Base-by-base conservation (phyloP, 768 basidiomycete genomes). In the Boletus rubroflammeus region DNA sequence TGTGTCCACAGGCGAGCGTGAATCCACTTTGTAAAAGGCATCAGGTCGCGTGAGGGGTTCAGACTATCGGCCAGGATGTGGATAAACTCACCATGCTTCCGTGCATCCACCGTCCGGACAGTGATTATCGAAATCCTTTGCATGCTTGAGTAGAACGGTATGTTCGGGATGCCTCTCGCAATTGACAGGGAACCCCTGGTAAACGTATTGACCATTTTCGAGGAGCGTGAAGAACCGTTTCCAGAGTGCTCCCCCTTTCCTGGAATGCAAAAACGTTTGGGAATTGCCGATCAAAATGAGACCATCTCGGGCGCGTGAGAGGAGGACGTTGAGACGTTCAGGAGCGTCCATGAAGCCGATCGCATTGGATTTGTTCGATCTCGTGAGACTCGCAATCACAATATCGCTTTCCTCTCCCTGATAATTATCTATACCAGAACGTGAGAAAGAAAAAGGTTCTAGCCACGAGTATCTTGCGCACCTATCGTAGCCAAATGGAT, bases 361-460 rank as follows among this genome's bases (percentile, higher is more conserved):
- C 55, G 81, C 75, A 47, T 77, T 64, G 1, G 69, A 60, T 0
- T 69, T 9, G 55, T 88, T 87, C 62, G 84, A 85, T 39, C 86
- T 65, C 0, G 83, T 84, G 14, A 88, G 67, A 6, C 78, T 81
- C 6, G 75, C 73, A 28, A 88, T 69, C 19, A 88, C 84, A 47
- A 88, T 82, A 25, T 86, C 77, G 50, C 82, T 81, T 63, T 88
- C 86, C 60, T 88, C 86, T 10, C 86, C 86, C 58, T 88, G 86
- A 56, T 86, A 88, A 59, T 88, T 88, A 57, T 88, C 86, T 86
- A 51, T 11, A 19, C 7, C 15, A 6, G 2, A 2, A 15, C 6
- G n/a, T 34, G 28, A 15, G 26, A 34, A 35, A 15, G 26, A 34
- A 35, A 8, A 5, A 6, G 15, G 9, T n/a, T 29, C 8, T 2